Conservation (phyloP, 768 basidiomycete species). For the Tulasnella sp. region DNA sequence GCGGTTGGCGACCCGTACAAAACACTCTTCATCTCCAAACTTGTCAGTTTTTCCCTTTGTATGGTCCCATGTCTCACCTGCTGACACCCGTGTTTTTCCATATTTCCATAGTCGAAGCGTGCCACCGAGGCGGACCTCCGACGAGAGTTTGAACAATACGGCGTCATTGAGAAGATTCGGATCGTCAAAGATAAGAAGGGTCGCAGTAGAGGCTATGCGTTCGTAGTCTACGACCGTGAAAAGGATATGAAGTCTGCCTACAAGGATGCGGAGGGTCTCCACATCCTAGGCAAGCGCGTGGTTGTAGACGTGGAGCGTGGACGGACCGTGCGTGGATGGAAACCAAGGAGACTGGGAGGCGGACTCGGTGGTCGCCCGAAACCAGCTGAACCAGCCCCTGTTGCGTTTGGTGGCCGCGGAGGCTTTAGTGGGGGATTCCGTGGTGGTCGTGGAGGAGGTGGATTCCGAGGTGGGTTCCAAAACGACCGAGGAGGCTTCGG, state of each 20-base stretch:
- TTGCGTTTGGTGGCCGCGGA: slow-evolving; percentile 38
- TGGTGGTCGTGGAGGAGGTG: slow-evolving; percentile 35
- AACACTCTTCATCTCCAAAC: slow-evolving; percentile 90
- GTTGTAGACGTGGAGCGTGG: slow-evolving; percentile 98
- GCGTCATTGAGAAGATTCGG: slow-evolving; percentile 88
- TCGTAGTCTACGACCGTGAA: slow-evolving; percentile 96
- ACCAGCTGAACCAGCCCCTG: slow-evolving; percentile 46
- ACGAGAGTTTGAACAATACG: slow-evolving; percentile 93
- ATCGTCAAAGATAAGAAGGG: slow-evolving; percentile 89
- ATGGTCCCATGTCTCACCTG: slow-evolving; percentile 18
- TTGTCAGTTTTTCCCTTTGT: slow-evolving; percentile 50
- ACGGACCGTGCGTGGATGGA: slow-evolving; percentile 97
- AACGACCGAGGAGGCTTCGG: slow-evolving; percentile 32
- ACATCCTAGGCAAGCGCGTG: slow-evolving; percentile 93
- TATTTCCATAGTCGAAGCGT: slow-evolving; percentile 72
- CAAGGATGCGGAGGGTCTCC: slow-evolving; percentile 96
- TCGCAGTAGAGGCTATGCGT: slow-evolving; percentile 88
- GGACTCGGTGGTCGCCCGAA: slow-evolving; percentile 98
- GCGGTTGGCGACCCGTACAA: slow-evolving; percentile 97
- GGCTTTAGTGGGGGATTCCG: slow-evolving; percentile 39
- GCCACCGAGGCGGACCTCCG: slow-evolving; percentile 89
- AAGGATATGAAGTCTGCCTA: slow-evolving; percentile 99
- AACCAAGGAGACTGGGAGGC: slow-evolving; percentile 93
- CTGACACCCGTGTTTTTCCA: slow-evolving; percentile 17
- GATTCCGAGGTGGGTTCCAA: slow-evolving; percentile 15